Conservation (phyloP, 1,284 basidiomycete species). For the Trichosporon sp. region DNA sequence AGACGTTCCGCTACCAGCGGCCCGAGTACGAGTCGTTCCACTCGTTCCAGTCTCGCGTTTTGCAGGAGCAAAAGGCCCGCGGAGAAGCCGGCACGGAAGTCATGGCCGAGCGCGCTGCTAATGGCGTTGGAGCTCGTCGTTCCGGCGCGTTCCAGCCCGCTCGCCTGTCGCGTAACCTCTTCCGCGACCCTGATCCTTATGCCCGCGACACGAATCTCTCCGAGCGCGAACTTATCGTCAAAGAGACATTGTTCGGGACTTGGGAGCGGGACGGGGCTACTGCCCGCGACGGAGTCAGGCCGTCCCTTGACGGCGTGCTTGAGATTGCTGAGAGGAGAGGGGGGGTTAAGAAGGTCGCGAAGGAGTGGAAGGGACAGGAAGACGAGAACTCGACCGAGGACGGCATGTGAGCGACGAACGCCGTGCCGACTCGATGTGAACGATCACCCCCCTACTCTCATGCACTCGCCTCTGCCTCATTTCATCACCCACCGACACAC, state of each 20-base stretch:
- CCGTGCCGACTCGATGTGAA: background rate
- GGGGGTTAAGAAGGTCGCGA: constrained; percentile 21
- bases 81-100: constrained; percentile 8
- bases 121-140: constrained; percentile 11
- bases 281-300: constrained; percentile 13
- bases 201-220: constrained; percentile 12
- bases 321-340: constrained; percentile 36
- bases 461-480: background rate
- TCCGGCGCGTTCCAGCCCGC: constrained; percentile 1
- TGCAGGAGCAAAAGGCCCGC: background rate
- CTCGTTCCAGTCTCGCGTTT: constrained; percentile 3
- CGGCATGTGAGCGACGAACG: constrained; percentile 4
- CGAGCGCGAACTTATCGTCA: constrained; percentile 34
- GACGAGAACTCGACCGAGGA: constrained; percentile 16
- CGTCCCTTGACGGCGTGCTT: constrained; percentile 36
- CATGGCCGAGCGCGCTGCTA: constrained; percentile 14
- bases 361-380: constrained; percentile 29
- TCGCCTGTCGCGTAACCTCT: constrained; percentile 4
- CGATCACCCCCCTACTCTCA: background rate
- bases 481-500: background rate
- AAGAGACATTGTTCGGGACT: constrained; percentile 41
- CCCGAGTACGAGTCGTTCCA: constrained; percentile 20
- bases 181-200: constrained; percentile 1
- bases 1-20: constrained; percentile 25
- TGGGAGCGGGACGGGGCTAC: constrained; percentile 29